Conservation (phyloP, 1,284 basidiomycete genomes). For the Boletus smithii region DNA sequence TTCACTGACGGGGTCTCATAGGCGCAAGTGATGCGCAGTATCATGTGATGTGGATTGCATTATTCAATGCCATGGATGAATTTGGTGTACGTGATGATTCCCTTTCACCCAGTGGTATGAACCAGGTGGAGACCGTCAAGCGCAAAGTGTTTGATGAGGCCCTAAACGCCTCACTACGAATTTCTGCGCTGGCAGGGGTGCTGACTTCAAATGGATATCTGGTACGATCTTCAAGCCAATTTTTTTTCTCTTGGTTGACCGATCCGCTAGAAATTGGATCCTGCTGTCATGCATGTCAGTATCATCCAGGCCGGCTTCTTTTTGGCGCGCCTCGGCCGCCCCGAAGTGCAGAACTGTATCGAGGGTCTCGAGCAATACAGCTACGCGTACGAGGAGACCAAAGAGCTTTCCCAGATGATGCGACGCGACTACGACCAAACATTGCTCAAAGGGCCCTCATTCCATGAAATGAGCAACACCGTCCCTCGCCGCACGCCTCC, state of each 20-base stretch:
- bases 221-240: conserved; percentile 38
- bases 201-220: conserved; percentile 82
- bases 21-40: conserved; percentile 86
- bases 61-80: conserved; percentile 78
- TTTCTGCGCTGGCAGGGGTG: conserved; percentile 80
- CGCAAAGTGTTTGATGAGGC: conserved; percentile 76
- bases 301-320: conserved; percentile 79
- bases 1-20: conserved; percentile 39
- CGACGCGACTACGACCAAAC: conserved; percentile 51
- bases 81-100: conserved; percentile 72
- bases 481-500: conserved; percentile 23
- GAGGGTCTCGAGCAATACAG: conserved; percentile 85
- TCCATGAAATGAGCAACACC: conserved; percentile 33
- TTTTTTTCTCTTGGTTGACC: conserved; percentile 9
- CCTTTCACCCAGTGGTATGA: conserved; percentile 32
- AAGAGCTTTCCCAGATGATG: conserved; percentile 72
- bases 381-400: conserved; percentile 81
- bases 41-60: conserved; percentile 84
- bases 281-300: conserved; percentile 81
- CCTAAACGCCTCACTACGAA: conserved; percentile 78
- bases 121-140: conserved; percentile 62
- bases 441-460: conserved; percentile 26
- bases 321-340: conserved; percentile 77
- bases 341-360: conserved; percentile 80
- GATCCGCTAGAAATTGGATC: conserved; percentile 60